Evolutionary conservation across 2,329 filamentous ascomycete species (phyloP), one percentile per base, ranked within the genome.

Genomic region (Delphinella strobiligena): DNA sequence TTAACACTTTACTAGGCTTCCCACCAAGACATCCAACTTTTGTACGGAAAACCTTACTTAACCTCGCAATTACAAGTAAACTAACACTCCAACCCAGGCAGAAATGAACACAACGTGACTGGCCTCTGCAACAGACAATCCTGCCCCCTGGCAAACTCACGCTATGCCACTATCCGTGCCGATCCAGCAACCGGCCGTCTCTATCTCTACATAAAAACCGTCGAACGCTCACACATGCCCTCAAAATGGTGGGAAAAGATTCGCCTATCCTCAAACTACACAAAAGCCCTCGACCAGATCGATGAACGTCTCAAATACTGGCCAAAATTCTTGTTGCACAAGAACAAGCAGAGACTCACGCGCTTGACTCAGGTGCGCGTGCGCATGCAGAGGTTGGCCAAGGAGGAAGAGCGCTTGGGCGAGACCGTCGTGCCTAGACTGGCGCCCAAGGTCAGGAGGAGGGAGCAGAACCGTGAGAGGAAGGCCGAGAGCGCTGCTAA

Each of bases 171-270:
- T 7, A 78, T 96, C 45, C 82, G 89, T 49, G 76, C 83, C 39
- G 78, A 93, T 54, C 81, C 87, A 5, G 67, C 79, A 45, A 88
- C 84, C 38, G 82, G 84, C 47, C 78, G 77, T 7, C 73, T 96
- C 47, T 96, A 95, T 66, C 79, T 96, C 42, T 96, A 93, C 72
- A 93, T 94, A 73, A 96, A 95, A 69, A 91, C 86, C 4, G 76
- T 88, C 50, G 87, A 94, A 68, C 83, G 91, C 46, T 73, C 82
- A 10, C 89, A 88, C 61, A 75, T 89, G 63, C 91, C 89, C 1
- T 80, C 77, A 43, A 93, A 93, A 63, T 78, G 89, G 67, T 98
- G 91, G 91, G 87, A 96, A 66, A 79, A 81, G 51, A 86, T 95
- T 58, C 84, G 87, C 56, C 70, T 98, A 24, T 86, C 85, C 19